Evolutionary conservation across 2,329 filamentous ascomycete species (phyloP), one percentile per base, ranked within the genome.

Genomic region (Chaetothyriales sp.): DNA sequence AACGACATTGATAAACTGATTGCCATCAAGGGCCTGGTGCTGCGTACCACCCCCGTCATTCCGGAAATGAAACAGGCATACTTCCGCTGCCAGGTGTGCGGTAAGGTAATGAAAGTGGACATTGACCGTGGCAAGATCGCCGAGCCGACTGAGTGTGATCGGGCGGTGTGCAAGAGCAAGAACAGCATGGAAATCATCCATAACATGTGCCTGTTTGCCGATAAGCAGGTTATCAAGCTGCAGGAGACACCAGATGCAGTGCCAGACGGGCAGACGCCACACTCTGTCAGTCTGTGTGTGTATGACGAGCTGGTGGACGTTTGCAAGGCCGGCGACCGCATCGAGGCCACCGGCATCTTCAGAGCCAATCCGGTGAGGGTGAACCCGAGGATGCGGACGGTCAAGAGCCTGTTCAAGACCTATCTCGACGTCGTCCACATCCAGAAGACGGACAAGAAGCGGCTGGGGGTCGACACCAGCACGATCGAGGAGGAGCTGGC

Each of bases 51-150:
- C 0, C 88, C 92, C 0, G 86, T 98, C 57, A 96, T 98, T 57
- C 92, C 92, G 0, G 92, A 98, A 62, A 98, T 98, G 93, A 95
- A 93, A 70, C 86, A 95, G 64, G 92, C 92, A 0, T 95, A 95
- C 70, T 98, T 98, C 78, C 84, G 86, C 56, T 98, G 92, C 70
- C 86, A 87, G 52, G 80, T 90, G 22, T 98, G 92, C 69, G 87
- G 88, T 62, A 87, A 95, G 68, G 90, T 86, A 3, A 80, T 94
- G 54, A 86, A 84, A 56, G 87, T 95, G 50, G 84, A 88, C 51
- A 84, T 98, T 61, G 92, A 98, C 64, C 84, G 92, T 62, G 92
- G 93, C 66, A 92, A 90, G 71, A 98, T 98, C 62, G 83, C 86
- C 19, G 92, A 98, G 66, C 92, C 92, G 1, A 95, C 87, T 0